Evolutionary conservation across 1,139 yeast species (phyloP).

Genomic region (Blastobotrys indianensis): DNA sequence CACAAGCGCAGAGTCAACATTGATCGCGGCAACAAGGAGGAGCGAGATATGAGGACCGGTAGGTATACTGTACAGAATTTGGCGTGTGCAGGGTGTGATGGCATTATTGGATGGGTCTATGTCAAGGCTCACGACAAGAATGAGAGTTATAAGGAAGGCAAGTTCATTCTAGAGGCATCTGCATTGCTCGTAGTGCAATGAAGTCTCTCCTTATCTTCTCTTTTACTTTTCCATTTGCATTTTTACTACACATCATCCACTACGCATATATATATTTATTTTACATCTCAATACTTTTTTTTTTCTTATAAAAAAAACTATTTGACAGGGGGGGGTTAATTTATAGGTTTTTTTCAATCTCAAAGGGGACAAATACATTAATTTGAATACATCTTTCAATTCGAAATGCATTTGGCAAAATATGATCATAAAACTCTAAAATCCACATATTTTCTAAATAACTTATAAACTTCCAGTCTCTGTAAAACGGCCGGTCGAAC

Average conservation of each 20-base stretch:
- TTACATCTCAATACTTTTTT: not conserved
- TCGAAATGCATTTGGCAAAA: not conserved
- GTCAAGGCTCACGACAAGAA: constrained; percentile 48
- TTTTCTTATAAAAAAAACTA: not conserved
- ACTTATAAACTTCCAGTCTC: constrained; percentile 22
- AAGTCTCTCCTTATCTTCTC: not conserved
- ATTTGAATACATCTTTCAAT: not conserved
- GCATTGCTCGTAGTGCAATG: constrained; percentile 5
- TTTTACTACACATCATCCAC: not conserved
- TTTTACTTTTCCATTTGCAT: not conserved
- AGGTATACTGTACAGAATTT: constrained; percentile 58
- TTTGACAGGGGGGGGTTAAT: not conserved
- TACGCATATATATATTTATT: not conserved
- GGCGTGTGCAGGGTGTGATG: constrained; percentile 59
- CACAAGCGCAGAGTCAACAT: constrained; percentile 34
- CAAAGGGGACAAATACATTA: not conserved
- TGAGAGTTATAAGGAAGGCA: constrained; percentile 73
- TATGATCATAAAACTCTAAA: not conserved
- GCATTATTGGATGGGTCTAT: constrained; percentile 73
- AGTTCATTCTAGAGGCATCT: constrained; percentile 60
- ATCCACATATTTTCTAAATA: not conserved
- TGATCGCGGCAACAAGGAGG: constrained; percentile 30
- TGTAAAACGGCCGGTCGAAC: constrained; percentile 17
- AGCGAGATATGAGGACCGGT: constrained; percentile 64
- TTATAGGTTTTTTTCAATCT: not conserved